Base-by-base conservation (phyloP, 371 early-diverging fungal species). In the Quaeritorhiza haematococci region DNA sequence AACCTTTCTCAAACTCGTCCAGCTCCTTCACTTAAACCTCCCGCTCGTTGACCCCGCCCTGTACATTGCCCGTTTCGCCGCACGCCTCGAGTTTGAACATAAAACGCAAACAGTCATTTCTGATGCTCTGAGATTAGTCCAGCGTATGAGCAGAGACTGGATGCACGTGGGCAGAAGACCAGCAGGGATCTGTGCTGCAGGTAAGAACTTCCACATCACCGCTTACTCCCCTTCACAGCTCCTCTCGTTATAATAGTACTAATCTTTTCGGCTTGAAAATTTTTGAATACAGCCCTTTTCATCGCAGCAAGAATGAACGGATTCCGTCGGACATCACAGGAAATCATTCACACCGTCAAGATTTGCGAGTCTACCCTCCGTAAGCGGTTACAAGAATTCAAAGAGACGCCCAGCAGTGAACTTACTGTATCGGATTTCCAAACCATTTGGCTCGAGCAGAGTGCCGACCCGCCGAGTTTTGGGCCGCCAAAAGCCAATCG, bases 101-200 rank as follows among this genome's bases (percentile, higher is more conserved):
- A 87, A 88, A 61, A 89, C 87, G 17, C 82, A 80, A 44, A 71
- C 76, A 24, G 94, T 97, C 0, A 84, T 87, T 10, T 68, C 80
- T 28, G 92, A 94, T 61, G 93, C 98, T 0, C 72, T 88, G 23
- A 84, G 94, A 19, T 69, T 99, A 17, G 91, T 95, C 2, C 84
- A 86, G 52, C 84, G 99, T 47, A 97, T 99, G 98, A 90, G 94
- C 52, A 82, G 96, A 47, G 99, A 99, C 78, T 99, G 99, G 98
- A 95, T 99, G 53, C 79, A 87, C 43, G 86, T 84, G 1, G 99
- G 99, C 42, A 84, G 99, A 63, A 82, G 96, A 19, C 99, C 99
- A 6, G 88, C 96, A n/a, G 99, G 98, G 64, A 86, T 99, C 32
- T 99, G 99, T 75, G 99, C 97, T 29, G 99, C 98, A 3, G 85